These are phyloP conservation scores for Citrus trifoliata DNA, from an alignment of 345 rosid genomes.

Conservation along the genomic window DNA sequence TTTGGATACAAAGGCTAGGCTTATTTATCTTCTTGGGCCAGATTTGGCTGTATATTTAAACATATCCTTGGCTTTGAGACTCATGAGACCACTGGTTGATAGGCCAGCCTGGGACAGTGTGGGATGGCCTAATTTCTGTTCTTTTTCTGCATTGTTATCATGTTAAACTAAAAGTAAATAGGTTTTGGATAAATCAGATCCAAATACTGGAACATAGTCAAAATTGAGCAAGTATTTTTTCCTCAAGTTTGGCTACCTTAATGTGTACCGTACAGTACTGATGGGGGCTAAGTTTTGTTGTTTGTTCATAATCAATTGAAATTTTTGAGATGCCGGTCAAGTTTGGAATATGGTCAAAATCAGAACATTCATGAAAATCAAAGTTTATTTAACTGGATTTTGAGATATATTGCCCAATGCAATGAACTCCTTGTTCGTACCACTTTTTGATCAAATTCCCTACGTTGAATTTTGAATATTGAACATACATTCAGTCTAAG, in stretches of 20 bases:
- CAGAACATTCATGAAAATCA: neutral
- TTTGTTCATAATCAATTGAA: neutral
- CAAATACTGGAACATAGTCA: neutral
- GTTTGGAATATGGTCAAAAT: constrained; percentile 8
- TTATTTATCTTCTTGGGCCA: neutral
- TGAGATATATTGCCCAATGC: neutral
- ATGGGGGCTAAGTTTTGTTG: neutral
- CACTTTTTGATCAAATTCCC: neutral
- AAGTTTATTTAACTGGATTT: neutral
- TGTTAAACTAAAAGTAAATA: neutral
- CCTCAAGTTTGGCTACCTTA: neutral
- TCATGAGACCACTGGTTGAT: neutral
- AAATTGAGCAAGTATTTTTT: neutral
- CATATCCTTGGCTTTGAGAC: neutral
- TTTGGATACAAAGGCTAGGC: neutral
- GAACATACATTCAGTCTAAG: neutral
- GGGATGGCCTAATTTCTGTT: neutral
- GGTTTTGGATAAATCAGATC: neutral
- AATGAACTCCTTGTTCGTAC: neutral
- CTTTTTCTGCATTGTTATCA: neutral
- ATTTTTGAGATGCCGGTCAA: neutral
- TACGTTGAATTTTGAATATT: neutral
- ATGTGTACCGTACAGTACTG: neutral
- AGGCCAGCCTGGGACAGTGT: neutral
- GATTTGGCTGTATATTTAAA: neutral